A percentile compares a stretch with the other conserved stretches of the same genome.
phyloP scores from a whole-genome alignment of 129 eudicot genomes.

The Deinandra increscens region DNA sequence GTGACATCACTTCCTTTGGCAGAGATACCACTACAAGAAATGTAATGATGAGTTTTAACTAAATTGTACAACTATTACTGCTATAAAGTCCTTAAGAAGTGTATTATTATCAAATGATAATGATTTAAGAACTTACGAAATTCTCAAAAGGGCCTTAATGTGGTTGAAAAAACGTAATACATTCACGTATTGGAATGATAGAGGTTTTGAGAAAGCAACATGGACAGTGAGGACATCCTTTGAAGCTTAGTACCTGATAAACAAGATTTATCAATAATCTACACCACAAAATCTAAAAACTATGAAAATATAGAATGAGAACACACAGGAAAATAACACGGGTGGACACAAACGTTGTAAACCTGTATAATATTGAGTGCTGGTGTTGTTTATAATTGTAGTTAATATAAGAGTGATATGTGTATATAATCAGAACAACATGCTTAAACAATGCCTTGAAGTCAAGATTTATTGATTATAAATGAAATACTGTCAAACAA shows the following conservation, averaged over 20 bases:
- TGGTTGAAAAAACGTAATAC: slow-evolving; percentile 84
- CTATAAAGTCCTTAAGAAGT: not conserved
- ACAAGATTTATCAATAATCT: not conserved
- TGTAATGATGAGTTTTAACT: not conserved
- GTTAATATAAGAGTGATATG: no score
- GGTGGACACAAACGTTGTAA: no score
- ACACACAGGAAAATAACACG: no score
- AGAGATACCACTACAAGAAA: slow-evolving; percentile 60
- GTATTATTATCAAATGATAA: not conserved
- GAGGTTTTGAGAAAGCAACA: slow-evolving; percentile 59
- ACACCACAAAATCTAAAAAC: not conserved
- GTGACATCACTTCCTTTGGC: slow-evolving; percentile 88
- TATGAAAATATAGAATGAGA: no score
- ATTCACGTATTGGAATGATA: slow-evolving; percentile 66
- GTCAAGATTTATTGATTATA: no score
- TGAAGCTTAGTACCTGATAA: slow-evolving; percentile 79
- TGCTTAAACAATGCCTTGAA: no score
- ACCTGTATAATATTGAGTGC: no score
- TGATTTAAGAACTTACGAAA: slow-evolving; percentile 58
- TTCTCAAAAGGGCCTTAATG: slow-evolving; percentile 80
- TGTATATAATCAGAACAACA: no score
- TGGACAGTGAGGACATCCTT: slow-evolving; percentile 83
- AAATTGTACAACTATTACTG: not conserved
- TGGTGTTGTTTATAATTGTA: no score
- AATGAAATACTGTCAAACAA: no score